Evolutionary conservation across 441 rosid species (phyloP).

Genomic region (Adansonia grandidieri): DNA sequence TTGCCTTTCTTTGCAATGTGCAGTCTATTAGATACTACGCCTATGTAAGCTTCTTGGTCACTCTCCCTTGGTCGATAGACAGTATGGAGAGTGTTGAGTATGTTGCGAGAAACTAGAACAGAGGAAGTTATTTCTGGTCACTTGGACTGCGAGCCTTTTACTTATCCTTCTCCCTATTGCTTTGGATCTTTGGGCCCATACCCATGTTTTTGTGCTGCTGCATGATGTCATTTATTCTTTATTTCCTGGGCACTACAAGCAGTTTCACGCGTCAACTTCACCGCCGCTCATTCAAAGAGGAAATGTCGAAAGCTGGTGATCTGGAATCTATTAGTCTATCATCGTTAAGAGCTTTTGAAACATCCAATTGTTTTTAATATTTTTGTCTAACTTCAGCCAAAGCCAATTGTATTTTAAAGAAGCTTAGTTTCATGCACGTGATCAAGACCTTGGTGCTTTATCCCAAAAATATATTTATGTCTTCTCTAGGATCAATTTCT

Average conservation of each 20-base stretch:
- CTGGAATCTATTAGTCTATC: slow-evolving; percentile 46
- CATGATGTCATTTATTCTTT: slow-evolving; percentile 58
- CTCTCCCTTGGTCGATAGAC: slow-evolving; percentile 62
- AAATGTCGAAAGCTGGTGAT: slow-evolving; percentile 34
- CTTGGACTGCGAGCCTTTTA: slow-evolving; percentile 85
- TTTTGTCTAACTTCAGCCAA: not conserved
- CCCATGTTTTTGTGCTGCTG: slow-evolving; percentile 81
- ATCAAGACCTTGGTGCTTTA: not conserved
- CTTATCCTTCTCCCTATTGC: slow-evolving; percentile 82
- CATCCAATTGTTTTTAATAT: not conserved
- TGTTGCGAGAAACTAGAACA: slow-evolving; percentile 70
- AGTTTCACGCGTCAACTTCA: slow-evolving; percentile 70
- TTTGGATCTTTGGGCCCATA: slow-evolving; percentile 91
- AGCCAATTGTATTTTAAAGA: not conserved
- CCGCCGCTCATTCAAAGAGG: slow-evolving; percentile 48
- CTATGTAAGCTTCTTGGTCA: slow-evolving; percentile 78
- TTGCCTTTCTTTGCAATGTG: slow-evolving; percentile 87
- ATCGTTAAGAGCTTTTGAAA: slow-evolving; percentile 32
- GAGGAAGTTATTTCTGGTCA: slow-evolving; percentile 94
- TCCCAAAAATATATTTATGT: not conserved
- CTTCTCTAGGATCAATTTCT: slow-evolving; percentile 10
- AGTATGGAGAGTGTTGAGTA: slow-evolving; percentile 62
- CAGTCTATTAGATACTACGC: slow-evolving; percentile 91
- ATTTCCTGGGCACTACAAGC: slow-evolving; percentile 82
- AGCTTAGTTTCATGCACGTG: not conserved